Evolutionary conservation across 768 basidiomycete species (phyloP), one percentile per base, ranked within the genome.

Genomic region (Inosperma sp.): DNA sequence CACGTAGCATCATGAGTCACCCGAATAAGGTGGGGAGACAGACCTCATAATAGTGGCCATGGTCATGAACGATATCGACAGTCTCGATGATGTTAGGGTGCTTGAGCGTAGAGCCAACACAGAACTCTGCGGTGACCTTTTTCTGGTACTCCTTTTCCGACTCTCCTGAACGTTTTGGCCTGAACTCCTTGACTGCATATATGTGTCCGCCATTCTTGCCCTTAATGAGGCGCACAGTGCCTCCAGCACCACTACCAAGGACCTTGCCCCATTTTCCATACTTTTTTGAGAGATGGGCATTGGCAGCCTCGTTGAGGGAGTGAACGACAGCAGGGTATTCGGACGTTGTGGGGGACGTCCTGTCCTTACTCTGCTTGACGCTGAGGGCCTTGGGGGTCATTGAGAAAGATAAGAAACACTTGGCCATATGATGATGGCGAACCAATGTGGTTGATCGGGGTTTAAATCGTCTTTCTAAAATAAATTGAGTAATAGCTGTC

Each of bases 81-180:
- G 96, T 99, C 68, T 96, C 84, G 66, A 98, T 98, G 67, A 98
- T 92, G 62, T 99, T 98, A 52, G 83, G 73, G 62, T 99, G 96
- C 69, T 94, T 91, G 63, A 99, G 75, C 36, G 89, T 88, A 19
- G 87, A 88, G 52, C 96, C 93, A 14, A 98, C 94, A 61, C 95
- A 99, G 64, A 99, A 99, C 68, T 99, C 96, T 22, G 95, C 95
- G 1, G 94, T 96, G 51, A 98, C 94, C 73, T 99, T 98, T 75
- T 97, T 95, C 83, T 97, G 93, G 66, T 98, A 99, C 73, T 99
- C 96, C 70, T 91, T 88, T 70, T 93, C 91, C 22, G 79, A 79
- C 74, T 99, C 96, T 26, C 92, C 92, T 3, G 76, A 61, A 52
- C 93, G 82, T 59, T 91, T 89, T 36, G 93, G 88, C 41, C 95